Evolutionary conservation across 306 rosid genomes (phyloP).

Genomic region (Vigna angularis): DNA sequence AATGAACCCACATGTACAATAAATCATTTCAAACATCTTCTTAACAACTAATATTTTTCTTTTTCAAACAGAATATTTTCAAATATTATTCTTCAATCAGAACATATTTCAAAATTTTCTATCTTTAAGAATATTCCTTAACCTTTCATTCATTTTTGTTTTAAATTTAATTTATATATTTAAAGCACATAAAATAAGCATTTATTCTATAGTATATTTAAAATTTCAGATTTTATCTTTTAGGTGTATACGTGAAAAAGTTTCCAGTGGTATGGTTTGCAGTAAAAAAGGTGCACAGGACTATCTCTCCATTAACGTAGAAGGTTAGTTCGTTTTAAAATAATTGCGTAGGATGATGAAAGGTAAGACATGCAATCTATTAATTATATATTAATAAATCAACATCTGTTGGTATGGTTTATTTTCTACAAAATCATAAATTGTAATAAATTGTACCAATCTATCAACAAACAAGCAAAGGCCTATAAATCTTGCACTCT

Average conservation of each 20-base stretch:
- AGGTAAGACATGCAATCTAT: neutral
- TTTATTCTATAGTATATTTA: neutral
- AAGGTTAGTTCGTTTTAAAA: neutral
- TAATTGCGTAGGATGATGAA: neutral
- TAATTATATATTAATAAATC: neutral
- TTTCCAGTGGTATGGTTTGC: neutral
- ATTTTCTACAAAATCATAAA: conserved; percentile 33
- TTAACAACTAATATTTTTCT: no score
- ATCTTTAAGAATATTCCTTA: neutral
- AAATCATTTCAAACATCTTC: no score
- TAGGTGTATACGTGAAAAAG: neutral
- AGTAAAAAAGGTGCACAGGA: neutral
- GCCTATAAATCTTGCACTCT: neutral
- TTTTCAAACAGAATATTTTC: neutral
- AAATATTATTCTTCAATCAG: neutral
- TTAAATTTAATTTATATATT: no score
- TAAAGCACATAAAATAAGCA: neutral
- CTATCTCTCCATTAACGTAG: conserved; percentile 5
- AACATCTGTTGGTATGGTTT: neutral
- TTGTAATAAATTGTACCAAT: conserved; percentile 13
- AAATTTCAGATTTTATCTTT: neutral
- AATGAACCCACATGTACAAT: neutral
- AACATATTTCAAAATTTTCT: neutral
- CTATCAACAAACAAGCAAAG: no score
- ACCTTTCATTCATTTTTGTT: no score